Base-by-base conservation (phyloP, 2,329 filamentous ascomycete genomes). In the Scedosporium dehoogii region DNA sequence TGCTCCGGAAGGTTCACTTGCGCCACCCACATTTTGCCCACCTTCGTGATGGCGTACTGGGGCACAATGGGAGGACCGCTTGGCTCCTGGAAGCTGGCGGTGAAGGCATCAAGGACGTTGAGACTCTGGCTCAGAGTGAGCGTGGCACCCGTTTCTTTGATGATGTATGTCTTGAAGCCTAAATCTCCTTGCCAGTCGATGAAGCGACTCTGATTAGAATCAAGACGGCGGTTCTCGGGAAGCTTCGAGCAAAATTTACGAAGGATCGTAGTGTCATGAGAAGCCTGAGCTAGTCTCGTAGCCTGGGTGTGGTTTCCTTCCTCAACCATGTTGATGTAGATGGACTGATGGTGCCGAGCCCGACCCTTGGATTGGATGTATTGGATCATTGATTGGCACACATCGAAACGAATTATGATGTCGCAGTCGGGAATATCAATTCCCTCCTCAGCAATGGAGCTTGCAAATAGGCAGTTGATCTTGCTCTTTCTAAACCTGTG, bases 331-430 rank as follows among this genome's bases (percentile, higher is more conserved):
- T 90, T 90, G 41, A 92, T 82, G 72, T 93, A 97, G 65, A 83
- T 86, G 0, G 94, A 97, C 62, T 88, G 82, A 0, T 76, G 73
- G 68, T 91, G 89, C 46, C 94, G 84, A 12, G 94, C 94, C 61
- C 94, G 85, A 0, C 94, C 94, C 65, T 91, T 85, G 14, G 92
- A 97, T 72, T 99, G 94, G 21, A 97, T 87, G 70, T 97, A 97
- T 70, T 96, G 90, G 60, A 97, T 97, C 73, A 96, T 86, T 0
- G 93, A 97, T 10, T 82, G 81, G 73, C 92, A 96, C 2, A 96
- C 81, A 70, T 97, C 91, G 69, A 97, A 99, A 2, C 92, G 76
- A 64, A 89, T 79, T 33, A 89, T 78, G 1, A 87, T 71, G 66
- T 88, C 87, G 71, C 86, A 89, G 62, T 87, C 84, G 0, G 86